Evolutionary conservation across 768 basidiomycete genomes (phyloP).

Genomic region (Trametes maxima): DNA sequence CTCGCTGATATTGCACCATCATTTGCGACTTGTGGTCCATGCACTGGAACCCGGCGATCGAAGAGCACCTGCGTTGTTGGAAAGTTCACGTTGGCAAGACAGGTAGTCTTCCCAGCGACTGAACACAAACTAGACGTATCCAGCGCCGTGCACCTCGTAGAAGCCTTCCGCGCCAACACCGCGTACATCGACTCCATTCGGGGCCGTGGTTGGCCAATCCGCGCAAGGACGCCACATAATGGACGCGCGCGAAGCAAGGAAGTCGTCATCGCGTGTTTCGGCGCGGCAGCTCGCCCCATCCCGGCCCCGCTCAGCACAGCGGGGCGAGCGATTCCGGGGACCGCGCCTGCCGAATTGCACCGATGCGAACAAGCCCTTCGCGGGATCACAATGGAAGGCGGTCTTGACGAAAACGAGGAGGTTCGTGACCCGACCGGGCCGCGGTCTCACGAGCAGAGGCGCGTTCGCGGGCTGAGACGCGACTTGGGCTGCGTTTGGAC

Average conservation of each 20-base stretch:
- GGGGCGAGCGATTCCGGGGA: neutral
- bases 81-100: neutral
- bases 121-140: too few relatives aligned
- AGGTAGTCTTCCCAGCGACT: neutral
- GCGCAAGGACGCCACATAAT: neutral
- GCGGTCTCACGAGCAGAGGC: neutral
- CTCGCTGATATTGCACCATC: neutral
- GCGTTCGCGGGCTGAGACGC: constrained; percentile 12
- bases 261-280: neutral
- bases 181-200: too few relatives aligned
- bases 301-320: neutral
- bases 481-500: constrained; percentile 5
- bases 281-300: neutral
- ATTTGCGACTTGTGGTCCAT: neutral
- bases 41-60: neutral
- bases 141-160: too few relatives aligned
- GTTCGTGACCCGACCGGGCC: neutral
- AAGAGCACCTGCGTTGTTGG: neutral
- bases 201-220: neutral
- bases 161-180: too few relatives aligned
- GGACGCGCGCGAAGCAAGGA: neutral
- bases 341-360: neutral
- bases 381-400: constrained; percentile 12
- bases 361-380: constrained; percentile 1
- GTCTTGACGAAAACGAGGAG: neutral